Evolutionary conservation across 75 land plant genomes (phyloP).

Genomic region (Azolla pinnata): DNA sequence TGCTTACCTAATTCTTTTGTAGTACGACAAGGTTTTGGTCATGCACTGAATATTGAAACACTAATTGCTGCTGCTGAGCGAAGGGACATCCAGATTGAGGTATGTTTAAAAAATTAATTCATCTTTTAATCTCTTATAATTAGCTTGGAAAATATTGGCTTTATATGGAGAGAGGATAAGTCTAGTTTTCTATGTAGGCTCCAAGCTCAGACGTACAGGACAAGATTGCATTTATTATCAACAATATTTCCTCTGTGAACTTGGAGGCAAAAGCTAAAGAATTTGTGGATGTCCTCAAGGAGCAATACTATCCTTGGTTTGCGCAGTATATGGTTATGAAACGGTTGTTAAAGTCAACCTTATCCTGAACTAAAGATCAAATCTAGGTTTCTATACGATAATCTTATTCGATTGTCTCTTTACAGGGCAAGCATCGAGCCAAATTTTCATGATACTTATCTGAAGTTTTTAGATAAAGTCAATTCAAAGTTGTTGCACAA

Average conservation of each 20-base stretch:
- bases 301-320: slow-evolving; percentile 87
- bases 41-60: slow-evolving; percentile 93
- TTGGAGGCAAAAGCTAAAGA: slow-evolving; percentile 90
- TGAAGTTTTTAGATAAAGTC: slow-evolving; percentile 86
- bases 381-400: neutral
- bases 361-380: too few relatives aligned
- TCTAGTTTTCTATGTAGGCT: slow-evolving; percentile 34
- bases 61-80: slow-evolving; percentile 93
- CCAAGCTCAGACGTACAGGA: slow-evolving; percentile 77
- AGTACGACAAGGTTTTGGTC: slow-evolving; percentile 64
- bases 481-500: slow-evolving; percentile 63
- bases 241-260: slow-evolving; percentile 69
- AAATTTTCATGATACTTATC: slow-evolving; percentile 86
- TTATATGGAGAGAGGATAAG: neutral
- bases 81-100: slow-evolving; percentile 82
- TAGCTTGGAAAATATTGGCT: too few relatives aligned
- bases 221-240: slow-evolving; percentile 80
- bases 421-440: slow-evolving; percentile 97
- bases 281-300: slow-evolving; percentile 70
- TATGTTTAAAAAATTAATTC: too few relatives aligned
- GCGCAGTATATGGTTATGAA: slow-evolving; percentile 99
- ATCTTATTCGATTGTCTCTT: slow-evolving; percentile 6
- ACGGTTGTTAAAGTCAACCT: too few relatives aligned
- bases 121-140: too few relatives aligned
- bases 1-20: slow-evolving; percentile 19